A percentile compares a stretch with the other conserved stretches of the same genome.
phyloP scores from a whole-genome alignment of 148 eudicot species.

The Vaccinium darrowii region DNA sequence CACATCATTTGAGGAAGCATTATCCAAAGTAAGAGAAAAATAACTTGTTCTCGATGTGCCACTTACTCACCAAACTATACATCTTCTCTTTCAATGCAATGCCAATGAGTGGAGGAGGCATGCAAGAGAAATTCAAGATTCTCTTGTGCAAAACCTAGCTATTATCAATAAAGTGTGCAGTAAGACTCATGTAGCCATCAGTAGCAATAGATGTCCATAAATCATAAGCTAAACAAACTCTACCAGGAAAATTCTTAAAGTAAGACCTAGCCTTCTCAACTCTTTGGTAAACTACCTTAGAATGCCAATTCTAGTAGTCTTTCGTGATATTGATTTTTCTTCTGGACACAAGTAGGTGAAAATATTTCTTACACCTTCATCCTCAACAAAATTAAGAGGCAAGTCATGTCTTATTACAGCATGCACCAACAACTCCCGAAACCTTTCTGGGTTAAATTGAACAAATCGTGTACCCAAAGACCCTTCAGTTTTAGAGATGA shows the following conservation, averaged over 20 bases:
- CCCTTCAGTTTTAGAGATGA: not conserved
- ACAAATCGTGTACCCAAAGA: not conserved
- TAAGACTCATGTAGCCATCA: not conserved
- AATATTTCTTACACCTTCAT: not conserved
- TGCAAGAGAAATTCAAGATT: not conserved
- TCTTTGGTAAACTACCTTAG: not conserved
- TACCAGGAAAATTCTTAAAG: not conserved
- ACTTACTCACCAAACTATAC: not conserved
- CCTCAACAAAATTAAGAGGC: not conserved
- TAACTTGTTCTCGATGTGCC: not conserved
- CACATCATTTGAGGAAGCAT: not conserved
- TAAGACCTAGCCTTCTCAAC: not conserved
- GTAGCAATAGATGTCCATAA: not conserved
- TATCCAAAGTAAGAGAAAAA: not conserved
- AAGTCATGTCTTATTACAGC: not conserved
- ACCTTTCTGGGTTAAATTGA: not conserved
- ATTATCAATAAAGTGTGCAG: constrained; percentile 2
- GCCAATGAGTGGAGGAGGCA: too few species aligned
- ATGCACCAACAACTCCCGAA: not conserved
- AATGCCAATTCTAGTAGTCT: not conserved
- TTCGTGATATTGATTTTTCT: not conserved
- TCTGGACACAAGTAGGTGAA: not conserved
- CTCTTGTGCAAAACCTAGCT: not conserved
- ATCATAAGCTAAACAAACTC: not conserved
- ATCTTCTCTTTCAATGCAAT: too few species aligned